A percentile compares a stretch with the other conserved stretches of the same genome.
phyloP scores from a whole-genome alignment of 1,139 yeast species.

The Debaryomycetaceae sp. region DNA sequence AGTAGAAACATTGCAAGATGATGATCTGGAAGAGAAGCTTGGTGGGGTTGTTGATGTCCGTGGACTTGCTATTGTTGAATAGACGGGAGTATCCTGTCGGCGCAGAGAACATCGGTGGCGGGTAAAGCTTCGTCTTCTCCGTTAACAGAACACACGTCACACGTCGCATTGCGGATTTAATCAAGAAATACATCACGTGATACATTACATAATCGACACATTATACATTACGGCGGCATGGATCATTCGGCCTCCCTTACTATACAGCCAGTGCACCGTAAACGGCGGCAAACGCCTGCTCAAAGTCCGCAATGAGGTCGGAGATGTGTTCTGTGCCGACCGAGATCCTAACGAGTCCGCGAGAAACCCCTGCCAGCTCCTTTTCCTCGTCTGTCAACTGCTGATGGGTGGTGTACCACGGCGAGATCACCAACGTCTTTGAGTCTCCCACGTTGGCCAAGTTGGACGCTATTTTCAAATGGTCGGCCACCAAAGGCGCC shows the following conservation, averaged over 20 bases:
- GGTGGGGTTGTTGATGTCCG: constrained; percentile 28
- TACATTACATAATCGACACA: too few species aligned
- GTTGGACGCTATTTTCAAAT: constrained; percentile 73
- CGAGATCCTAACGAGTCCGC: constrained; percentile 79
- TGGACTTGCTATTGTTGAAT: constrained; percentile 13
- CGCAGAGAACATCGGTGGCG: neutral
- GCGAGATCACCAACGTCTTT: constrained; percentile 90
- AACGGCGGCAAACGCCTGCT: constrained; percentile 60
- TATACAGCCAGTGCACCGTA: constrained; percentile 14
- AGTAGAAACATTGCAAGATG: constrained; percentile 55
- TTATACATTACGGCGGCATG: too few species aligned
- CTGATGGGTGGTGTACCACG: constrained; percentile 91
- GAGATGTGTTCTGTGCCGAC: constrained; percentile 87
- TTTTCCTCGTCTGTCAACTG: constrained; percentile 80
- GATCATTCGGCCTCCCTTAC: too few species aligned
- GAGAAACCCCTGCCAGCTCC: constrained; percentile 70
- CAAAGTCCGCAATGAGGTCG: constrained; percentile 79
- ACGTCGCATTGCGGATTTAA: too few species aligned
- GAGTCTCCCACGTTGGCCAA: constrained; percentile 96
- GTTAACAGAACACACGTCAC: too few species aligned
- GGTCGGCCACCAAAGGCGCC: constrained; percentile 76
- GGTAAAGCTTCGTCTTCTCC: too few species aligned
- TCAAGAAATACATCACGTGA: too few species aligned
- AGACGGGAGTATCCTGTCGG: constrained; percentile 16
- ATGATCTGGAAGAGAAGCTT: constrained; percentile 44